Percentiles rank a stretch among this genome's conserved stretches.
These are phyloP conservation scores for Spathaspora boniae DNA, from an alignment of 805 yeast species.

Conservation along the genomic window DNA sequence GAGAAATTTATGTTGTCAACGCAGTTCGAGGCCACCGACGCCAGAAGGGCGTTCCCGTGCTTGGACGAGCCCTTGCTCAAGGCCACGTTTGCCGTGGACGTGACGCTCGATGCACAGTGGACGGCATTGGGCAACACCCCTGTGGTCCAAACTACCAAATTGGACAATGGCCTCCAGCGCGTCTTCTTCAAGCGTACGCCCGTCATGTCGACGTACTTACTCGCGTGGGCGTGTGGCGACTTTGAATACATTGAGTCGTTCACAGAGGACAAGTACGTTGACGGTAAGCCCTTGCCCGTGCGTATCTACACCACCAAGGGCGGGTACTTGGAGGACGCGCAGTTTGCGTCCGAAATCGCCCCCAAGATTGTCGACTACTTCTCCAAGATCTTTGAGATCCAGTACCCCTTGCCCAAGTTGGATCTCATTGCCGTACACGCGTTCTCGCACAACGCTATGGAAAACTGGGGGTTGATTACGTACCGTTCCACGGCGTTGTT, in stretches of 20 bases:
- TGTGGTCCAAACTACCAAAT: constrained; percentile 8
- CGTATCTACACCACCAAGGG: constrained; percentile 54
- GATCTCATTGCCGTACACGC: constrained; percentile 79
- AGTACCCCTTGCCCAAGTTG: constrained; percentile 76
- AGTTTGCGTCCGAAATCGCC: constrained; percentile 46
- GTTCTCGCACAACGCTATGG: constrained; percentile 86
- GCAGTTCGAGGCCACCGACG: constrained; percentile 59
- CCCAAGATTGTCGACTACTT: constrained; percentile 50
- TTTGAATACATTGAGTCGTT: constrained; percentile 50
- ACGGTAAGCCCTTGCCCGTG: constrained; percentile 44
- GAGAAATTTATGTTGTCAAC: constrained; percentile 44
- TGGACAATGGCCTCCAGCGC: constrained; percentile 14
- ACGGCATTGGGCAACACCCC: constrained; percentile 52
- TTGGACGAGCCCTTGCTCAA: constrained; percentile 54
- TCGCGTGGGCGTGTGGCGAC: constrained; percentile 59
- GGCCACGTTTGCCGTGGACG: constrained; percentile 51
- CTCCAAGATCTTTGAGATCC: constrained; percentile 44
- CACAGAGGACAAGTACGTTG: constrained; percentile 34
- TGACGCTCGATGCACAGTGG: constrained; percentile 27
- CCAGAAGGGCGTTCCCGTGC: constrained; percentile 57
- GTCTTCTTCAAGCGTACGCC: constrained; percentile 47
- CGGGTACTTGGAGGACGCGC: constrained; percentile 45
- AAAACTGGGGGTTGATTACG: constrained; percentile 81
- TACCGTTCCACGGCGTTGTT: constrained; percentile 55
- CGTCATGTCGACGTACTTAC: constrained; percentile 51